These are phyloP conservation scores for Colletotrichum zoysiae DNA, from an alignment of 2,329 filamentous ascomycete species.

Conservation along the genomic window DNA sequence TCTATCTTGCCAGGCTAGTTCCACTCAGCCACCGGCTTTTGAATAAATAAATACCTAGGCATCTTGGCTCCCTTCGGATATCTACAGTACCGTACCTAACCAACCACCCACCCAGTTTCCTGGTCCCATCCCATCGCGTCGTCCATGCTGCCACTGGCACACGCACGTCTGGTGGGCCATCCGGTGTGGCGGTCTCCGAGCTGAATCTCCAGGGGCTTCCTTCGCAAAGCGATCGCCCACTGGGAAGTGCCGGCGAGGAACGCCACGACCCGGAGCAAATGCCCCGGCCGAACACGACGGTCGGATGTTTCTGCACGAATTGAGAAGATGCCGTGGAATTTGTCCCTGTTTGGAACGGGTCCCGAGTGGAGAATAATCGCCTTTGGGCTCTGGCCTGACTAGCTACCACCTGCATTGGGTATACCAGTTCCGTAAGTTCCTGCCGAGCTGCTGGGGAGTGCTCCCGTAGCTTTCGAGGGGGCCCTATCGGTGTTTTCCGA, in stretches of 20 bases:
- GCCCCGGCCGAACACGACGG: conserved; percentile 22
- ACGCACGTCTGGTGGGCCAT: conserved; percentile 6
- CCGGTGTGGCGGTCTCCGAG: conserved; percentile 19
- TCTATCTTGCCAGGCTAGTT: no score
- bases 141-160: not conserved
- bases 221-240: conserved; percentile 25
- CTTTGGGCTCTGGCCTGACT: not conserved
- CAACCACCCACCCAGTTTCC: not conserved
- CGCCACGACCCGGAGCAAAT: conserved; percentile 36
- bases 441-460: no score
- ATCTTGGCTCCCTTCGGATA: not conserved
- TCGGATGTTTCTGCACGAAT: not conserved
- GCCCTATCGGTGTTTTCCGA: not conserved
- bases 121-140: conserved; percentile 15
- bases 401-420: not conserved
- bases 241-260: conserved; percentile 9
- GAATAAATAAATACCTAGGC: no score
- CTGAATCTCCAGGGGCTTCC: conserved; percentile 9
- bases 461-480: not conserved
- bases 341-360: not conserved
- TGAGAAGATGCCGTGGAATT: not conserved
- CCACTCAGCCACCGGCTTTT: no score
- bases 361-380: not conserved
- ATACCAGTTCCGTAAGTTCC: no score
- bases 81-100: no score